A percentile compares a stretch with the other conserved stretches of the same genome.
phyloP scores from a whole-genome alignment of 129 eudicot genomes.

The Sambucus nigra region DNA sequence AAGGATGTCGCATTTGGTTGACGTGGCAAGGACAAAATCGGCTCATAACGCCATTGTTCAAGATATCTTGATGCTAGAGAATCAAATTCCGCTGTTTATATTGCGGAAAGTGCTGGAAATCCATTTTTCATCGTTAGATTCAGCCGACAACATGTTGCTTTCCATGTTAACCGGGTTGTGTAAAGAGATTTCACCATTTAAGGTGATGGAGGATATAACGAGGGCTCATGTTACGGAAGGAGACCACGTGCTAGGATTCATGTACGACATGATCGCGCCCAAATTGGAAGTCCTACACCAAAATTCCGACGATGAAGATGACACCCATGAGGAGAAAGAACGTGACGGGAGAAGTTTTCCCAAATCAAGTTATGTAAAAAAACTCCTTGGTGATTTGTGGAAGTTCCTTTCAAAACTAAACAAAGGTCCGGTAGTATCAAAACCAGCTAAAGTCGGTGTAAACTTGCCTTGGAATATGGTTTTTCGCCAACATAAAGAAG shows the following conservation, averaged over 20 bases:
- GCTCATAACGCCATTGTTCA: neutral
- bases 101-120: neutral
- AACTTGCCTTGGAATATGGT: conserved; percentile 43
- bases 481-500: conserved; percentile 30
- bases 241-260: conserved; percentile 47
- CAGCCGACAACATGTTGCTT: neutral
- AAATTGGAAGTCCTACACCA: conserved; percentile 18
- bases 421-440: conserved; percentile 10
- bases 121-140: neutral
- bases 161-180: neutral
- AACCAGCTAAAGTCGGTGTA: conserved; percentile 14
- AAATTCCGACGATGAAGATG: conserved; percentile 5
- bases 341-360: conserved; percentile 3
- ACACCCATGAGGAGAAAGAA: conserved; percentile 1
- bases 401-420: conserved; percentile 17
- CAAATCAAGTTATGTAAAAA: conserved; percentile 5
- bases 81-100: conserved; percentile 14
- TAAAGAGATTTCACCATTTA: neutral
- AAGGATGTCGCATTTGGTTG: conserved; percentile 9
- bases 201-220: neutral
- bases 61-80: conserved; percentile 17
- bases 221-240: conserved; percentile 14
- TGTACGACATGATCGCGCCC: conserved; percentile 39
- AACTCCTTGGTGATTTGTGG: conserved; percentile 5
- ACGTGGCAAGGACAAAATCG: neutral